A percentile compares a stretch with the other conserved stretches of the same genome.
phyloP scores from a whole-genome alignment of 805 yeast species.

The Kazachstania martiniae region DNA sequence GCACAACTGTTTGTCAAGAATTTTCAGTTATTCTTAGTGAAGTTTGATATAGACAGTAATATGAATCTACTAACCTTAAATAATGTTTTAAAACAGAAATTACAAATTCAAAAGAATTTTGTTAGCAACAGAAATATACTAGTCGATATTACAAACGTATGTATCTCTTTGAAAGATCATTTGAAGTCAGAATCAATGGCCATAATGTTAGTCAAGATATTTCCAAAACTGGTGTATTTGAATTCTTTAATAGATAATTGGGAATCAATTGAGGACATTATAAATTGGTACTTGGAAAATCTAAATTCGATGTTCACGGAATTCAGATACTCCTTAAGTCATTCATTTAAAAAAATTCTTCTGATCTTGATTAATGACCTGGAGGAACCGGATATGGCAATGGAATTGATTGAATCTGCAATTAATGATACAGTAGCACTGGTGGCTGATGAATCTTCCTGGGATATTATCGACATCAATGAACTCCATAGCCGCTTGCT shows the following conservation, averaged over 20 bases:
- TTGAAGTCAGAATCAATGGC: background rate
- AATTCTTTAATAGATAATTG: conserved; percentile 23
- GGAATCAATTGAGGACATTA: conserved; percentile 35
- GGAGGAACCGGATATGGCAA: too few relatives aligned
- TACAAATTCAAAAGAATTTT: conserved; percentile 1
- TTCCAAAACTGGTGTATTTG: conserved; percentile 19
- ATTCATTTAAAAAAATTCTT: conserved; percentile 46
- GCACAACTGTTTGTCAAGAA: conserved; percentile 25
- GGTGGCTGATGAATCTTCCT: conserved; percentile 4
- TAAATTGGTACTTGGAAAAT: conserved; percentile 37
- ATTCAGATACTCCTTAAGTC: conserved; percentile 57
- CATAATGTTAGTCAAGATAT: conserved; percentile 7
- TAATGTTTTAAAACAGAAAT: conserved; percentile 8
- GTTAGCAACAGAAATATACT: background rate
- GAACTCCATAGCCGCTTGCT: conserved; percentile 28
- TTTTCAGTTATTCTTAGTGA: conserved; percentile 8
- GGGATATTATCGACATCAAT: conserved; percentile 22
- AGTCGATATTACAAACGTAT: background rate
- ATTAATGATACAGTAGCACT: conserved; percentile 13
- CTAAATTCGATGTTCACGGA: conserved; percentile 41
- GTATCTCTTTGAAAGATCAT: background rate
- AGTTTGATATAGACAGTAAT: background rate
- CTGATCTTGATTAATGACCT: too few relatives aligned
- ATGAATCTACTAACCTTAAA: conserved; percentile 11
- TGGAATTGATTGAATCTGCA: conserved; percentile 12